Conservation (phyloP, 257 asterid species). For the Fraxinus excelsior region DNA sequence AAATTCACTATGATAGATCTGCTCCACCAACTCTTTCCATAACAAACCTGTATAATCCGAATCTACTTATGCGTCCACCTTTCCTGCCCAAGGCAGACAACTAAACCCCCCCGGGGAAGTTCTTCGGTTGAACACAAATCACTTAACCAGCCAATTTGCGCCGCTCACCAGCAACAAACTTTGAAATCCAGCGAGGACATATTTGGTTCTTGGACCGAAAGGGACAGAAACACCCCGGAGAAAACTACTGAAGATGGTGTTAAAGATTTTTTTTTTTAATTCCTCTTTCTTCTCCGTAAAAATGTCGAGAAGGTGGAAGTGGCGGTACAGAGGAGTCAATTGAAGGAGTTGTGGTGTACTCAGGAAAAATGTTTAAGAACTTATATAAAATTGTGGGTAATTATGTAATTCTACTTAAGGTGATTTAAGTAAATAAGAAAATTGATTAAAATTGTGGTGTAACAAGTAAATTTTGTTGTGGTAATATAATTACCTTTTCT, state of each 20-base stretch:
- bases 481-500: too few relatives aligned
- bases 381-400: too few relatives aligned
- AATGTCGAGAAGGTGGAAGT: too few relatives aligned
- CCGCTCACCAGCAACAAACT: slow-evolving; percentile 44
- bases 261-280: slow-evolving; percentile 40
- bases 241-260: slow-evolving; percentile 41
- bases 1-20: slow-evolving; percentile 28
- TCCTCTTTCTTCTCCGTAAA: too few relatives aligned
- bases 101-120: slow-evolving; percentile 54
- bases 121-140: slow-evolving; percentile 54
- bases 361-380: too few relatives aligned
- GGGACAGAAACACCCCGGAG: slow-evolving; percentile 35
- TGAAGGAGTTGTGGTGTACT: too few relatives aligned
- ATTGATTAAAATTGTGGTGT: too few relatives aligned
- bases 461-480: too few relatives aligned
- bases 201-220: slow-evolving; percentile 72
- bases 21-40: slow-evolving; percentile 44
- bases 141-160: slow-evolving; percentile 26
- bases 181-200: slow-evolving; percentile 78
- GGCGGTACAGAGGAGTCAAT: too few relatives aligned
- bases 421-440: too few relatives aligned
- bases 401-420: too few relatives aligned
- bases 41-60: slow-evolving; percentile 50
- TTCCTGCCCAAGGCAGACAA: slow-evolving; percentile 51
- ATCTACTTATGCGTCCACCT: slow-evolving; percentile 48